Conservation (phyloP, 805 yeast species). For the Teunomyces lycoperdinae region DNA sequence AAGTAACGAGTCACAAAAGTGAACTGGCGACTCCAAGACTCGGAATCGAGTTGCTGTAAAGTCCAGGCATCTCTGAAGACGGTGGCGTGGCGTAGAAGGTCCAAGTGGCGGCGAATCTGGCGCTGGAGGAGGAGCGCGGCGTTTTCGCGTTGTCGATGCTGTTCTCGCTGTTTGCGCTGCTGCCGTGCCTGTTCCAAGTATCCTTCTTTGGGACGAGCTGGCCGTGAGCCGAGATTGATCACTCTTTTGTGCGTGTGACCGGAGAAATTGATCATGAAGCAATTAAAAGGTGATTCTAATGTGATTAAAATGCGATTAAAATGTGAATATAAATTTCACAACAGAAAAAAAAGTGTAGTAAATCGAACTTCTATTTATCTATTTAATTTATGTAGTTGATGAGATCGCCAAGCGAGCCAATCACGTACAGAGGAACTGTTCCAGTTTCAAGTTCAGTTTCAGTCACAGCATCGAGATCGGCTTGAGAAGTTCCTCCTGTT, state of each 20-base stretch:
- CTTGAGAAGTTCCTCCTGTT: conserved; percentile 32
- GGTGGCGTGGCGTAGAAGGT: conserved; percentile 22
- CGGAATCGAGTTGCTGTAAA: too few species aligned
- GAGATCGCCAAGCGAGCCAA: conserved; percentile 33
- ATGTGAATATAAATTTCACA: not conserved
- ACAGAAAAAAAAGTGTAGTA: too few species aligned
- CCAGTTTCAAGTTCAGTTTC: conserved; percentile 11
- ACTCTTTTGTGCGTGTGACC: conserved; percentile 63
- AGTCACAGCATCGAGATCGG: conserved; percentile 20
- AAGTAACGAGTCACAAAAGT: not conserved
- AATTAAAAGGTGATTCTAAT: too few species aligned
- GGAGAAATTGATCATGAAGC: conserved; percentile 52
- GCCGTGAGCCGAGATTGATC: conserved; percentile 56
- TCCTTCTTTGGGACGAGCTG: conserved; percentile 39
- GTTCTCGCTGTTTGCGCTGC: conserved; percentile 66
- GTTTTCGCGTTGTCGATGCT: conserved; percentile 44
- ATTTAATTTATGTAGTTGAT: conserved; percentile 7
- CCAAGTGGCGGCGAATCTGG: conserved; percentile 40
- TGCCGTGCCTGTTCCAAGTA: conserved; percentile 61
- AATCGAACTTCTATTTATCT: not conserved
- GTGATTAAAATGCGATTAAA: too few species aligned
- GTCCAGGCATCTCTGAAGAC: conserved; percentile 4
- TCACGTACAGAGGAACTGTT: conserved; percentile 26
- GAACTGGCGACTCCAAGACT: not conserved
- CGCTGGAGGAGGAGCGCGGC: conserved; percentile 54